Evolutionary conservation across 2,329 filamentous ascomycete species (phyloP), one percentile per base, ranked within the genome.

Genomic region (Helicocarpus griseus): DNA sequence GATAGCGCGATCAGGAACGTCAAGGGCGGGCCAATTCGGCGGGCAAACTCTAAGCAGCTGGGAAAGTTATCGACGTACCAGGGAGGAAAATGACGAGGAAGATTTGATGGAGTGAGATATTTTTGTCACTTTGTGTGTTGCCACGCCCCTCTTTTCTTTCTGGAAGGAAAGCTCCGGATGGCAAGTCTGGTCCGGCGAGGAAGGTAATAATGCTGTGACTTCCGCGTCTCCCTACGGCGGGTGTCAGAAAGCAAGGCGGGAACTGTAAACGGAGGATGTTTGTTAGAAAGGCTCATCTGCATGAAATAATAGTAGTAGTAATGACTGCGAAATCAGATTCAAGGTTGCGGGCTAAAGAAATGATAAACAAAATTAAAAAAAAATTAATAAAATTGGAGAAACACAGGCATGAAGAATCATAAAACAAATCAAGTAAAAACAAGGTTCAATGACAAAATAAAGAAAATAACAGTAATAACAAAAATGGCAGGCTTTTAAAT

Each of bases 1-100:
- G 41, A 45, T 45, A 45, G 41, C 41, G 41, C 41, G 41, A 45
- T 45, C 41, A 45, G 41, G 41, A 45, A 45, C 41, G 26, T 45
- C 22, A 45, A 31, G 41, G 41, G 41, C 41, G 26, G 26, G 41
- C 41, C 26, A 31, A 31, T 31, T 45, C 41, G 41, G 26, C 41
- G 41, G 41, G 41, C 41, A 26, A 45, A 45, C 24, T 45, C 41
- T 29, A 45, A 29, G 41, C n/a, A 11, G 28, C 19, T 45, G 26
- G 41, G 41, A 29, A n/a, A 26, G 26, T n/a, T n/a, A 31, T 26
- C 24, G 9, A 45, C 28, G 24, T n/a, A 44, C n/a, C n/a, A 9
- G 41, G 8, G 17, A n/a, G 11, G n/a, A 19, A 9, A 31, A 24
- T 43, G 40, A 43, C 40, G 40, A 43, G 28, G 24, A n/a, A n/a